A percentile compares a stretch with the other conserved stretches of the same genome.
Conservation (phyloP, 768 basidiomycete genomes). For the Filobasidium wieringae region DNA sequence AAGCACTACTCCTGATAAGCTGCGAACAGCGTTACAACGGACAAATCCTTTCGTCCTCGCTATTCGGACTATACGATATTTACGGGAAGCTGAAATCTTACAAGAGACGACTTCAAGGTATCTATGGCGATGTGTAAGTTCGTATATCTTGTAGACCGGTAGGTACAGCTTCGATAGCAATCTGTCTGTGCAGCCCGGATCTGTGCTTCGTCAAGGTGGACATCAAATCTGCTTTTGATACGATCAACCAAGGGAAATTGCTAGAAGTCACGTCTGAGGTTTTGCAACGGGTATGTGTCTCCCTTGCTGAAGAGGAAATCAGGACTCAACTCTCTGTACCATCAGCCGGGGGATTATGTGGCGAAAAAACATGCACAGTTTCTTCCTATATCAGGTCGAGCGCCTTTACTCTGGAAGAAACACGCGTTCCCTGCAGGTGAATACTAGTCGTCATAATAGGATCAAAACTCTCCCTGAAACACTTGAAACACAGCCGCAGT, state of each 20-base stretch:
- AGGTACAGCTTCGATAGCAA: constrained; percentile 3
- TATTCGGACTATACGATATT: constrained; percentile 71
- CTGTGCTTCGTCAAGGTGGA: constrained; percentile 95
- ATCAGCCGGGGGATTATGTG: constrained; percentile 51
- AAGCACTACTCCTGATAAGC: neutral
- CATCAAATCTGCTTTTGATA: constrained; percentile 92
- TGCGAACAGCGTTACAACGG: constrained; percentile 44
- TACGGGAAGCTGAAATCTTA: constrained; percentile 61
- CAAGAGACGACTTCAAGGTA: constrained; percentile 44
- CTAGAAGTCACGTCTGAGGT: constrained; percentile 61
- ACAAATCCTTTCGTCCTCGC: constrained; percentile 62
- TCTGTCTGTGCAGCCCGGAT: constrained; percentile 50
- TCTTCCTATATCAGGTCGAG: constrained; percentile 47
- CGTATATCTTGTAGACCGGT: neutral
- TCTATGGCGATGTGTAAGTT: constrained; percentile 48
- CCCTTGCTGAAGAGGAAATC: too few relatives aligned
- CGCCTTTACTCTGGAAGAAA: constrained; percentile 35
- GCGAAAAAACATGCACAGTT: constrained; percentile 61
- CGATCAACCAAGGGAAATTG: constrained; percentile 77
- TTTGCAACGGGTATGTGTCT: constrained; percentile 48
- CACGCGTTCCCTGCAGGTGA: neutral
- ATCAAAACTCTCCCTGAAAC: neutral
- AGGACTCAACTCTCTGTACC: too few relatives aligned
- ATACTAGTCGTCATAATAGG: neutral
- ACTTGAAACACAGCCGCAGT: neutral